Percentiles rank a stretch among this genome's conserved stretches.
Conservation (phyloP, 345 rosid genomes). For the Salix viminalis region DNA sequence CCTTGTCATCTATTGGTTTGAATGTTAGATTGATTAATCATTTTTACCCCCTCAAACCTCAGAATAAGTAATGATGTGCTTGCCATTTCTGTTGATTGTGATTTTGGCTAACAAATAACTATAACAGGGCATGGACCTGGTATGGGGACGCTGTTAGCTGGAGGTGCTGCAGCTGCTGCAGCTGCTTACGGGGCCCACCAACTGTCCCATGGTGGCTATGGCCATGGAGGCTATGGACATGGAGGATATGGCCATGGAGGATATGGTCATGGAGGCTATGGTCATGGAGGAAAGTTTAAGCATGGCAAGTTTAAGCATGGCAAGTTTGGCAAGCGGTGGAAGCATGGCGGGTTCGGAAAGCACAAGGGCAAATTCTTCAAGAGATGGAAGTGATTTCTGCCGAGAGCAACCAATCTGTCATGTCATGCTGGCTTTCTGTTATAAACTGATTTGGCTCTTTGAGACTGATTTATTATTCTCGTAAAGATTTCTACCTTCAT, state of each 20-base stretch:
- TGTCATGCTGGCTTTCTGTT: neutral
- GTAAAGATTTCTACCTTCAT: neutral
- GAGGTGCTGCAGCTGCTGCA: conserved; percentile 45
- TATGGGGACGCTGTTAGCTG: too few relatives aligned
- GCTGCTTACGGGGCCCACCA: conserved; percentile 71
- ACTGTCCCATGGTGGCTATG: conserved; percentile 42
- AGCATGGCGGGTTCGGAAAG: conserved; percentile 62
- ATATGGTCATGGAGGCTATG: too few relatives aligned
- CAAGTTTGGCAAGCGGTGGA: conserved; percentile 62
- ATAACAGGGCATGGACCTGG: too few relatives aligned
- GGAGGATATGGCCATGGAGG: too few relatives aligned
- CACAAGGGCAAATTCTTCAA: conserved; percentile 49
- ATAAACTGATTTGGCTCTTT: neutral
- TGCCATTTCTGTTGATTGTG: too few relatives aligned
- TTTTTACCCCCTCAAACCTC: too few relatives aligned
- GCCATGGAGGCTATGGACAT: too few relatives aligned
- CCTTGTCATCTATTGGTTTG: too few relatives aligned
- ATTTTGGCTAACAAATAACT: too few relatives aligned
- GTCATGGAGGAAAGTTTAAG: conserved; percentile 46
- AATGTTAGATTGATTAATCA: too few relatives aligned
- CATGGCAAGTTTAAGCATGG: too few relatives aligned
- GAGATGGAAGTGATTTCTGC: conserved; percentile 24
- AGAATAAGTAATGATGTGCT: too few relatives aligned
- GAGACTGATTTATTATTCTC: neutral
- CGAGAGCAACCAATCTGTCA: neutral